Evolutionary conservation across 352 stramenopile genomes (phyloP).

Genomic region (Phytophthora vignae): DNA sequence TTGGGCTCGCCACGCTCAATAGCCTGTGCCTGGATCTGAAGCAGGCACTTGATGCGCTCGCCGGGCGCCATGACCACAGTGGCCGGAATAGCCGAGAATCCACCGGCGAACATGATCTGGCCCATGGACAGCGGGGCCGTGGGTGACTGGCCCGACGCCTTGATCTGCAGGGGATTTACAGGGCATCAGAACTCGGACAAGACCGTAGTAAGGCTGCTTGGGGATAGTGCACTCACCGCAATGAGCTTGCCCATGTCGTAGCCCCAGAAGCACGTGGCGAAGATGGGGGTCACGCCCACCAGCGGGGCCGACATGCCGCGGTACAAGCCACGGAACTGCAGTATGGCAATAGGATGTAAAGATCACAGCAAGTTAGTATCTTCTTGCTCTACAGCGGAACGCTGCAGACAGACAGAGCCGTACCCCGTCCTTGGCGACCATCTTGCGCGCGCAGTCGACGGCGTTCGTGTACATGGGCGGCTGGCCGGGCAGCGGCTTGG

Average conservation of each 20-base stretch:
- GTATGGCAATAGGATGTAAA: background rate
- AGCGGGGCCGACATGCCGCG: slow-evolving; percentile 96
- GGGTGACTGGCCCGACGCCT: slow-evolving; percentile 62
- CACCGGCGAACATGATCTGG: slow-evolving; percentile 91
- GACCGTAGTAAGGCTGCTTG: no score
- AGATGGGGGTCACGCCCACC: slow-evolving; percentile 96
- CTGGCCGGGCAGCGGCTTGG: slow-evolving; percentile 69
- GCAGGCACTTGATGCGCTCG: slow-evolving; percentile 97
- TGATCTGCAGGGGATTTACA: slow-evolving; percentile 51
- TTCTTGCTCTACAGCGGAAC: background rate
- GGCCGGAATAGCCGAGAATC: slow-evolving; percentile 90
- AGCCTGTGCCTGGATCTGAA: slow-evolving; percentile 92
- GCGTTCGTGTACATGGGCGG: slow-evolving; percentile 83
- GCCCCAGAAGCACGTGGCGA: slow-evolving; percentile 97
- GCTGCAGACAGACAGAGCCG: slow-evolving; percentile 14
- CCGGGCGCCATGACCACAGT: slow-evolving; percentile 95
- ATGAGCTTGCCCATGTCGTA: slow-evolving; percentile 97
- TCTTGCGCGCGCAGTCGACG: slow-evolving; percentile 93
- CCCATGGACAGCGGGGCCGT: slow-evolving; percentile 74
- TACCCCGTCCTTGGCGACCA: slow-evolving; percentile 93
- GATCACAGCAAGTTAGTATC: slow-evolving; percentile 15
- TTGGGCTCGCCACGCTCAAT: slow-evolving; percentile 79
- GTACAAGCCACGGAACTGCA: slow-evolving; percentile 89
- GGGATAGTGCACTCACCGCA: slow-evolving; percentile 58
- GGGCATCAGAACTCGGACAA: slow-evolving; percentile 7